Evolutionary conservation across 2,329 filamentous ascomycete species (phyloP).

Genomic region (Tympanopsis confertula): DNA sequence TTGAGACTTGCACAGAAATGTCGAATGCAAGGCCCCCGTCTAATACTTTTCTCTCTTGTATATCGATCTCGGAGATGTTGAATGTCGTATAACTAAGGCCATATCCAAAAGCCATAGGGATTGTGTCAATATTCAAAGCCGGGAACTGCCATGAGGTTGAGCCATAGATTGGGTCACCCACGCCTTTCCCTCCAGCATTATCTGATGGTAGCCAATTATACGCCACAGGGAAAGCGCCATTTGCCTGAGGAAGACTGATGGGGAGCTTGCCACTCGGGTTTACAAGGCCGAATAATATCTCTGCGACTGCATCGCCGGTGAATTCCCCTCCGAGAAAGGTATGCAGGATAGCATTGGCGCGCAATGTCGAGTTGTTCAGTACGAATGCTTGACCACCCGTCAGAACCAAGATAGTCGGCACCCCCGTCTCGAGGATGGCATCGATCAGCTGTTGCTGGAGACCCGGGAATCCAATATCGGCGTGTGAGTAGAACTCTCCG

Average conservation of each 20-base stretch:
- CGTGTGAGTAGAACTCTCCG: constrained; percentile 17
- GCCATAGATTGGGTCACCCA: constrained; percentile 41
- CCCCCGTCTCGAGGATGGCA: constrained; percentile 15
- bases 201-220: constrained; percentile 54
- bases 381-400: constrained; percentile 18
- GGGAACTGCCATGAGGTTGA: constrained; percentile 32
- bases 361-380: constrained; percentile 13
- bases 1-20: constrained; percentile 30
- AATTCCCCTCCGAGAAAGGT: constrained; percentile 55
- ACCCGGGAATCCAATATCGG: constrained; percentile 16
- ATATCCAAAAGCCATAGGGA: constrained; percentile 46
- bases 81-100: constrained; percentile 58
- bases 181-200: constrained; percentile 45
- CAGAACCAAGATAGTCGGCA: constrained; percentile 16
- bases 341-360: constrained; percentile 43
- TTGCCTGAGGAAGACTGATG: constrained; percentile 33
- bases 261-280: constrained; percentile 35
- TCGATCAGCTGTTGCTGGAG: constrained; percentile 20
- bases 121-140: constrained; percentile 17
- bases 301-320: constrained; percentile 48
- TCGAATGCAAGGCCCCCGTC: constrained; percentile 33
- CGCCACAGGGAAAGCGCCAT: constrained; percentile 41
- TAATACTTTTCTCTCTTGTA: constrained; percentile 40
- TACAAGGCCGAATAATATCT: constrained; percentile 49
- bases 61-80: constrained; percentile 32